A percentile compares a stretch with the other conserved stretches of the same genome.
These are phyloP conservation scores for Camelina neglecta DNA, from an alignment of 345 rosid genomes.

Conservation along the genomic window DNA sequence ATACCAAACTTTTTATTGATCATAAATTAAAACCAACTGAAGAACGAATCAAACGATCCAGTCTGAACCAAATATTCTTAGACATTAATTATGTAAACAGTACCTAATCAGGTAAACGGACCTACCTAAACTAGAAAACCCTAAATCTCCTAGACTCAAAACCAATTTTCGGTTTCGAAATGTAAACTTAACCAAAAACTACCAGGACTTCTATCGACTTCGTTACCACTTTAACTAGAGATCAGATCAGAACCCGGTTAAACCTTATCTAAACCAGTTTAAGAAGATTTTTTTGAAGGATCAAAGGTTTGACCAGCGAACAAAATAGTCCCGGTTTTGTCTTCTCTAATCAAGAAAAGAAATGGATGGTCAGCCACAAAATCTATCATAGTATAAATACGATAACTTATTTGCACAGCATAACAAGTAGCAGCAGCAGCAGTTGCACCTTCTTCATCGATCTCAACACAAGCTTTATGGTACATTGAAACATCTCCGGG, in stretches of 20 bases:
- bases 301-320: conserved; percentile 23
- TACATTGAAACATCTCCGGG: background rate
- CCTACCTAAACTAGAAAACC: background rate
- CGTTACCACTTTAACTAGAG: background rate
- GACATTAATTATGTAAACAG: background rate
- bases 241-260: background rate
- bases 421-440: no score
- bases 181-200: background rate
- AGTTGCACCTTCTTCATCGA: no score
- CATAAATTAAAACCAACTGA: no score
- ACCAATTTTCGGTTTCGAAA: background rate
- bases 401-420: no score
- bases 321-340: background rate
- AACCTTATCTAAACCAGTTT: no score
- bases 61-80: background rate
- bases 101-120: no score
- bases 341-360: conserved; percentile 23
- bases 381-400: no score
- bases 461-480: background rate
- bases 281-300: conserved; percentile 9
- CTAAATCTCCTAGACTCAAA: background rate
- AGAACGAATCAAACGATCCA: background rate
- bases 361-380: conserved; percentile 29
- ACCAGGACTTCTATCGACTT: background rate
- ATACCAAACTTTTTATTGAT: no score